These are phyloP conservation scores for Thelephora aurantiotincta DNA, from an alignment of 768 basidiomycete species.

Conservation along the genomic window DNA sequence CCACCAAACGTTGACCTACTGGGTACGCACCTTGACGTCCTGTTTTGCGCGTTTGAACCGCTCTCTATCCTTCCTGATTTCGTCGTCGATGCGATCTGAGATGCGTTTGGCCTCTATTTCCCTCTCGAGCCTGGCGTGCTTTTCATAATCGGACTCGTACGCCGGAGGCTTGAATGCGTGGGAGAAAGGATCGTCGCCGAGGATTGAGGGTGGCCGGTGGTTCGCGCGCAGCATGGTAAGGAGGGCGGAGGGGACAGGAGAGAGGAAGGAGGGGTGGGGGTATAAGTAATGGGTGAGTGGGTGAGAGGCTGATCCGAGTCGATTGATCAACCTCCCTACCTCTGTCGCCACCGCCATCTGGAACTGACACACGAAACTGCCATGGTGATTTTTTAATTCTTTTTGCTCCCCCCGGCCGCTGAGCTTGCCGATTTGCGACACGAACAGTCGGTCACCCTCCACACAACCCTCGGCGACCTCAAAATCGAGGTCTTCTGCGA, in stretches of 20 bases:
- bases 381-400: conserved; percentile 1
- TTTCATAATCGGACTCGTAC: conserved; percentile 53
- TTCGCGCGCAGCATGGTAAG: conserved; percentile 12
- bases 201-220: conserved; percentile 51
- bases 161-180: conserved; percentile 49
- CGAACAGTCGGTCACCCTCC: conserved; percentile 73
- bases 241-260: conserved; percentile 8
- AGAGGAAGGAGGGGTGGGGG: conserved; percentile 2
- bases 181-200: conserved; percentile 67
- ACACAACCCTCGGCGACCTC: conserved; percentile 80
- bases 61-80: conserved; percentile 58
- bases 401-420: conserved; percentile 6
- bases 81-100: conserved; percentile 75
- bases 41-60: conserved; percentile 47
- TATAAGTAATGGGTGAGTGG: too few relatives aligned
- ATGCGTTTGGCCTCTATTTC: conserved; percentile 67
- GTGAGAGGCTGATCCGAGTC: background rate
- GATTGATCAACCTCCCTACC: conserved; percentile 17
- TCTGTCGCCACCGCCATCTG: conserved; percentile 7
- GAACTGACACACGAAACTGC: conserved; percentile 11
- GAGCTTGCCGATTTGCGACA: background rate
- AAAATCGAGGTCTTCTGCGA: conserved; percentile 98
- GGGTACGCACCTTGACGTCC: conserved; percentile 56
- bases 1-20: conserved; percentile 57
- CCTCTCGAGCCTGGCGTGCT: conserved; percentile 38